Conservation (phyloP, 1,284 basidiomycete species). For the Omphalotus olearius region DNA sequence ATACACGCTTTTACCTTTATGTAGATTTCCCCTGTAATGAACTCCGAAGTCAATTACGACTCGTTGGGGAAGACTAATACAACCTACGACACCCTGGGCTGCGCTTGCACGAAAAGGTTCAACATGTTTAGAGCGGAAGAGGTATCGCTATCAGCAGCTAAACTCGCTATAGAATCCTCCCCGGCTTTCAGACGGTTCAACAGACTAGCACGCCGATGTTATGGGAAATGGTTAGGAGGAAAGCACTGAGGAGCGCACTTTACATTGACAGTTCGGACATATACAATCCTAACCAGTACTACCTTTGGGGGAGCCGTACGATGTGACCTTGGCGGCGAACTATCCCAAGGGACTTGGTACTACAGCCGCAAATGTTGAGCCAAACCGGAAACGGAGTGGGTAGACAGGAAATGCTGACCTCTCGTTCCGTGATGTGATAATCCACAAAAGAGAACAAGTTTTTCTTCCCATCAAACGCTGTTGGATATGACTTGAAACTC, state of each 20-base stretch:
- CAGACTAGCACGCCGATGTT: background rate
- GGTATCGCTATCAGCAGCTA: conserved; percentile 15
- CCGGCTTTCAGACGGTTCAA: conserved; percentile 12
- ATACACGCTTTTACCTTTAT: conserved; percentile 27
- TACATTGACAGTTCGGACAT: conserved; percentile 21
- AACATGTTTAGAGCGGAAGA: conserved; percentile 28
- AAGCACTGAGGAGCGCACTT: conserved; percentile 15
- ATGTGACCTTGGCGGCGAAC: conserved; percentile 1
- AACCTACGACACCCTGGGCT: conserved; percentile 23
- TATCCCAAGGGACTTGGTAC: conserved; percentile 25
- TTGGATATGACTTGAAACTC: background rate
- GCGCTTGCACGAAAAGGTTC: conserved; percentile 31
- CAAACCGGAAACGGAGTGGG: background rate
- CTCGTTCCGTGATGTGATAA: conserved; percentile 20
- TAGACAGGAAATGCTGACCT: too few species aligned
- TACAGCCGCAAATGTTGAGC: conserved; percentile 5
- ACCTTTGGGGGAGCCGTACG: conserved; percentile 11
- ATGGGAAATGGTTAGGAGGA: conserved; percentile 8
- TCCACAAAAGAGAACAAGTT: conserved; percentile 25
- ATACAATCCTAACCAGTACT: conserved; percentile 19
- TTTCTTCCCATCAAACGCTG: conserved; percentile 29
- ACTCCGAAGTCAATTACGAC: background rate
- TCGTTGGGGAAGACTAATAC: conserved; percentile 12
- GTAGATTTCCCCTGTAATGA: conserved; percentile 15
- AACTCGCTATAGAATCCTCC: conserved; percentile 7